Base-by-base conservation (phyloP, 2,329 filamentous ascomycete genomes). In the Ceratocystis papillata region DNA sequence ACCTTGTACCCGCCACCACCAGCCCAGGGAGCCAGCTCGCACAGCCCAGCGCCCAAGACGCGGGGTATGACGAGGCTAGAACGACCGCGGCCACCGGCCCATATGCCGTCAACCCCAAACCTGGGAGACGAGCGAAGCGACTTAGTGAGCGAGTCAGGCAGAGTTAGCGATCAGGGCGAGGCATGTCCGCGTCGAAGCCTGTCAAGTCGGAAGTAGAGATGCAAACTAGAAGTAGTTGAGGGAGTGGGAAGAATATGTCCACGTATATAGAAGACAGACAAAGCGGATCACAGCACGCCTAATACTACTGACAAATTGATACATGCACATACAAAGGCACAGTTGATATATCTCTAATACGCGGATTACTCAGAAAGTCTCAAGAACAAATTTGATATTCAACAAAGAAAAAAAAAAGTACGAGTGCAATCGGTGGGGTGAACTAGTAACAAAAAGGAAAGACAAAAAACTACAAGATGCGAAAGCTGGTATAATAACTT, bases 341-440 rank as follows among this genome's bases (percentile, higher is more conserved):
- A 7, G 6, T 33, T 4, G 0, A 33, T 33, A 33, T 7, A 7
- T 33, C 6, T 2, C 1, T 33, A 33, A 8, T 33, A 33, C 5
- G 7, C 30, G 7, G 30, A 33, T 6, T 33, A 33, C 6, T 33
- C 3, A 20, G 17, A 48, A 5, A 48, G 15, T n/a, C 45, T 48
- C 15, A 4, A 22, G 45, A 48, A 48, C 45, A 33, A 48, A 6
- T 20, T 48, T 48, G 45, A 48, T 48, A 48, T 48, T 48, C 45
- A 37, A 55, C 28, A 33, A 57, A 53, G 33, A 30, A 22, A 45
- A 64, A 73, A 70, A 75, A 73, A 70, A 75, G 22, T 74, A 65
- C 30, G 30, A 67, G 69, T 59, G 67, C 6, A 33, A 33, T 33
- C 1, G 30, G 30, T n/a, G 45, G 20, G 65, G 67, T 67, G 57